These are phyloP conservation scores for Leucocoprinus sp. DNA, from an alignment of 768 basidiomycete species.

Conservation along the genomic window DNA sequence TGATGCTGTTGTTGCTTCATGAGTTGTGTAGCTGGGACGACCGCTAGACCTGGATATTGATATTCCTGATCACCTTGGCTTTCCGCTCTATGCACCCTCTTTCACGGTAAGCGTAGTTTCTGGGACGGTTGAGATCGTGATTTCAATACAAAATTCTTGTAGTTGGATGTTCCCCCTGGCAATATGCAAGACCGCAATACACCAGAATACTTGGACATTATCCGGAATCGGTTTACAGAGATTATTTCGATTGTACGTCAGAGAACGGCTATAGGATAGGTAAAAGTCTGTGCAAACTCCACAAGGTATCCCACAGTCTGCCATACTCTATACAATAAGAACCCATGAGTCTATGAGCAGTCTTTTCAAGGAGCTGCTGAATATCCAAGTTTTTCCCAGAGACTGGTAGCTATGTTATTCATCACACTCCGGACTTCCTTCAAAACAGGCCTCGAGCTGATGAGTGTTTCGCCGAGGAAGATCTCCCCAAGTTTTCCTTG, in stretches of 20 bases:
- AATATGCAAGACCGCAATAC: slow-evolving; percentile 71
- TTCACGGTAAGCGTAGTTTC: slow-evolving; percentile 40
- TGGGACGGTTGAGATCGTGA: background rate
- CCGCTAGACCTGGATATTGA: slow-evolving; percentile 49
- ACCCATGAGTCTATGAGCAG: too few relatives aligned
- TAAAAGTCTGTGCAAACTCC: too few relatives aligned
- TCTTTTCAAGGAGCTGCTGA: background rate
- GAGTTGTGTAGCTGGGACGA: slow-evolving; percentile 35
- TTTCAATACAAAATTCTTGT: background rate
- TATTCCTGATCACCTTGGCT: slow-evolving; percentile 72
- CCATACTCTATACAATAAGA: too few relatives aligned
- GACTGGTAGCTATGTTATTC: background rate
- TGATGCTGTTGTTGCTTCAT: background rate
- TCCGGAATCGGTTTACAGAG: slow-evolving; percentile 34
- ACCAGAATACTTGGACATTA: slow-evolving; percentile 39
- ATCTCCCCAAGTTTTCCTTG: slow-evolving; percentile 8
- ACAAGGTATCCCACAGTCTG: too few relatives aligned
- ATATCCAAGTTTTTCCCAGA: slow-evolving; percentile 1
- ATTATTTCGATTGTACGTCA: slow-evolving; percentile 24
- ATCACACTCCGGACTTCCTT: slow-evolving; percentile 5
- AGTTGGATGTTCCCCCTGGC: slow-evolving; percentile 65
- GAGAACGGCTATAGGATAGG: slow-evolving; percentile 7
- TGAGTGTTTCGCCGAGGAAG: slow-evolving; percentile 1
- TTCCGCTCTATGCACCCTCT: slow-evolving; percentile 69
- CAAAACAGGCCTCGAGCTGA: background rate